Base-by-base conservation (phyloP, 2,329 filamentous ascomycete genomes). In the Aspergillus clavatus region DNA sequence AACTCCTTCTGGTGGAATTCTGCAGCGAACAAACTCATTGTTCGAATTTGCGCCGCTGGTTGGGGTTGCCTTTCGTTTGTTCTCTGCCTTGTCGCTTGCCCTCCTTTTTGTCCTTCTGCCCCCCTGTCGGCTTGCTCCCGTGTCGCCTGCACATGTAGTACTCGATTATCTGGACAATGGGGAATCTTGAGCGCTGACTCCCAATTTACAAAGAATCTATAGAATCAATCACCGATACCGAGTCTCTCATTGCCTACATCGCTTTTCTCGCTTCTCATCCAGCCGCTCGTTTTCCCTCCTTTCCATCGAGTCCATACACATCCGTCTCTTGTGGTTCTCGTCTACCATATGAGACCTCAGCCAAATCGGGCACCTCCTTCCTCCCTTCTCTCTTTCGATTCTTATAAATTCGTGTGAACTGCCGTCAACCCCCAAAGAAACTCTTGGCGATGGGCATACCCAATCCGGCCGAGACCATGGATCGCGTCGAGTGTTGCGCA, bases 401-500 rank as follows among this genome's bases (percentile, higher is more conserved):
- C 35, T 42, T 24, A 33, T 28, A 31, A 16, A 47, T 38, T 44
- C 27, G 39, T 26, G 47, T 48, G 42, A 48, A 22, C 40, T 47
- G 42, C 42, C 26, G 27, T 40, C 39, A 44, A 40, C 36, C 35
- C 40, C 40, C 46, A 51, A 44, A n/a, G n/a, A 50, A 36, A 37
- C 39, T 35, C 46, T 51, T 50, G 45, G 41, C 48, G 40, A 48
- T 47, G 53, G 47, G 51, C 45, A 49, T 52, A 45, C 52, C 53
- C 40, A 45, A 45, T 40, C 43, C 42, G n/a, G 28, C 43, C 35
- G 48, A 57, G 51, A 64, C 42, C 45, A 72, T 70, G 69, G 67
- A 72, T 53, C 63, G 62, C 42, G 59, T 68, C 47, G 67, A 69
- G 47, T 72, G 67, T 52, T 65, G 63, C 48, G 71, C 69, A 42